Percentiles rank a stretch among this genome's conserved stretches.
Evolutionary conservation across 176 grass and related monocot species (phyloP).

Genomic region (Carex parvula): DNA sequence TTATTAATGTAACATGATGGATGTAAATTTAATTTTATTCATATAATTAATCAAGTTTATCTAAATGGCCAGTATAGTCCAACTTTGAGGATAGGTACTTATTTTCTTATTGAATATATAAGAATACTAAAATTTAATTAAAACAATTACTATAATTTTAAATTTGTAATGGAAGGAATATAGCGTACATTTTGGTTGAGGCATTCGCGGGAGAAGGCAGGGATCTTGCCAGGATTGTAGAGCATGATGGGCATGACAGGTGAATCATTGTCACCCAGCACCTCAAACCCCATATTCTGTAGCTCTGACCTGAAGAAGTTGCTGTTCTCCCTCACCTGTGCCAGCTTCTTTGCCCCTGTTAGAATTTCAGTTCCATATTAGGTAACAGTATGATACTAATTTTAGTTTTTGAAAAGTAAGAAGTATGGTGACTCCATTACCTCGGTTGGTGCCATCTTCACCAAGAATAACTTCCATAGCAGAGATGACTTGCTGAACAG

Average conservation of each 20-base stretch:
- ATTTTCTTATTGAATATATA: no score
- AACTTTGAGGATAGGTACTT: no score
- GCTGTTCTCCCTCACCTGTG: constrained; percentile 80
- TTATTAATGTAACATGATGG: no score
- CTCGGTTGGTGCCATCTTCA: constrained; percentile 88
- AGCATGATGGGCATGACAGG: constrained; percentile 96
- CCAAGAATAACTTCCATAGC: constrained; percentile 78
- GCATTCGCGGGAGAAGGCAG: constrained; percentile 89
- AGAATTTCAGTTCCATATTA: constrained; percentile 26
- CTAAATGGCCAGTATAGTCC: no score
- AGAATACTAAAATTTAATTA: no score
- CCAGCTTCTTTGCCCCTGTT: constrained; percentile 73
- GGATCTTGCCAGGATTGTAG: constrained; percentile 88
- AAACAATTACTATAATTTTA: no score
- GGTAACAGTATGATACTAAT: not conserved
- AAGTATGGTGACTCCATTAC: constrained; percentile 34
- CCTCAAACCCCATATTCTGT: constrained; percentile 92
- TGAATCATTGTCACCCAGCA: constrained; percentile 89
- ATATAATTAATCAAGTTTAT: no score
- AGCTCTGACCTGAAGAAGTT: constrained; percentile 92
- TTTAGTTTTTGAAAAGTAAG: not conserved
- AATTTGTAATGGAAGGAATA: no score
- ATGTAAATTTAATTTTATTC: no score
- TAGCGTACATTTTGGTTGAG: constrained; percentile 55
- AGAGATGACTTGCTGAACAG: constrained; percentile 83